Conservation (phyloP, 2,329 filamentous ascomycete species). For the Trichoderma endophyticum region DNA sequence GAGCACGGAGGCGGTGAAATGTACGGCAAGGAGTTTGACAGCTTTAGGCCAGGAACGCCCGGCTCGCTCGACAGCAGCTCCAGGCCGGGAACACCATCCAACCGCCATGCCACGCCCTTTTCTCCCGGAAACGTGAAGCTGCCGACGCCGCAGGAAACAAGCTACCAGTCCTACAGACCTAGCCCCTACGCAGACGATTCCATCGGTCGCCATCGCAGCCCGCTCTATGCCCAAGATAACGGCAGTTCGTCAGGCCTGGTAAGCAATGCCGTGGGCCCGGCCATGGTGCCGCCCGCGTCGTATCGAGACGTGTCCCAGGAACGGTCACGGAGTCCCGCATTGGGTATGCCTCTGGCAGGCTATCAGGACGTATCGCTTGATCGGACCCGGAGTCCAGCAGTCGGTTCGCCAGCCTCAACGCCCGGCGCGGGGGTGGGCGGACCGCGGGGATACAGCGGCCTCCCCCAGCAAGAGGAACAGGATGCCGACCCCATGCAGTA, state of each 20-base stretch:
- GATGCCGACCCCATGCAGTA: constrained; percentile 48
- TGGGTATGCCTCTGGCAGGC: constrained; percentile 20
- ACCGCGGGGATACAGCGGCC: constrained; percentile 56
- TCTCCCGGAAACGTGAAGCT: constrained; percentile 30
- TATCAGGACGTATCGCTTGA: constrained; percentile 26
- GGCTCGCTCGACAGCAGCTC: constrained; percentile 50
- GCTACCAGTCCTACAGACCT: constrained; percentile 31
- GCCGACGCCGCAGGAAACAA: constrained; percentile 28
- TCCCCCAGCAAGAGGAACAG: constrained; percentile 50
- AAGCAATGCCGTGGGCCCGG: constrained; percentile 50
- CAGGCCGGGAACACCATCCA: constrained; percentile 47
- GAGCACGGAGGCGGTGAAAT: constrained; percentile 77
- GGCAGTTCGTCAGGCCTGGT: constrained; percentile 54
- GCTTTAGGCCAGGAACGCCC: constrained; percentile 60
- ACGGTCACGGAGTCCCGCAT: constrained; percentile 10
- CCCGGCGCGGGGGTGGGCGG: constrained; percentile 49
- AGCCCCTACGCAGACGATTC: constrained; percentile 24
- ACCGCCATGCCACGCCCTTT: constrained; percentile 35
- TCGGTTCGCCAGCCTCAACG: constrained; percentile 21
- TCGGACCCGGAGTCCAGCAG: constrained; percentile 12
- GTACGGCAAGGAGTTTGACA: constrained; percentile 58
- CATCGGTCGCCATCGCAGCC: constrained; percentile 40
- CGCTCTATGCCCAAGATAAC: constrained; percentile 51
- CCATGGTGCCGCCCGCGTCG: constrained; percentile 36
- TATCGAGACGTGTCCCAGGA: constrained; percentile 27